Base-by-base conservation (phyloP, 345 rosid genomes). In the Moricandia arvensis region DNA sequence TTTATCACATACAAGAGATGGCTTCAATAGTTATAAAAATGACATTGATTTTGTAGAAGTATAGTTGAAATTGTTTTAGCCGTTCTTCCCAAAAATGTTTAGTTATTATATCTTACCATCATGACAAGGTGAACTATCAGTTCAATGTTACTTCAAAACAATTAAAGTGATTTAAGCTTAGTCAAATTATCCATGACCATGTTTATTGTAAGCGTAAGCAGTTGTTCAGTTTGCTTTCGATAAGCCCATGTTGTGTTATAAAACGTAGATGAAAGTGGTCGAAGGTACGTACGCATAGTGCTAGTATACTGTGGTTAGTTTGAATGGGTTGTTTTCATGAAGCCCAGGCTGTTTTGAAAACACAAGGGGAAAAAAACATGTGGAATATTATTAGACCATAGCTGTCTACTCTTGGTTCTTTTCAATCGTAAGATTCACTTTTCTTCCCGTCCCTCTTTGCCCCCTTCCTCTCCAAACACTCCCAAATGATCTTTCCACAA, bases 381-480 rank as follows among this genome's bases (percentile, higher is more conserved):
- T 70, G 80, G 71, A 70, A 77, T 45, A 70, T 77, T 63, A 76
- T 43, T 64, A 64, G 75, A 70, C 66, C 75, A 43, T 63, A 69
- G 71, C 65, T 76, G 80, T 76, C 75, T 63, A 63, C 21, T 70
- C 66, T 60, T 76, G 75, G 75, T 63, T 71, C 75, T 29, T 54
- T 21, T 76, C 51, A 31, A 63, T 69, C 75, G 75, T 43, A 76
- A 69, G 65, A 43, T 63, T 41, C 75, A 76, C 80, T 41, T 67
- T 59, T 68, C 63, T 49, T 49, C 13, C 73, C 74, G 79, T 75
- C 79, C 79, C 79, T 75, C 74, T 68, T 45, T 75, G 74, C 79
- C 2, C 4, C 74, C 74, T 77, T 63, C 43, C 75, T 70, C 66
- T 70, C 66, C 71, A 57, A 63, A 70, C 71, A 63, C 75, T 63